A percentile compares a stretch with the other conserved stretches of the same genome.
Conservation (phyloP, 441 rosid genomes). For the Sinapis alba region DNA sequence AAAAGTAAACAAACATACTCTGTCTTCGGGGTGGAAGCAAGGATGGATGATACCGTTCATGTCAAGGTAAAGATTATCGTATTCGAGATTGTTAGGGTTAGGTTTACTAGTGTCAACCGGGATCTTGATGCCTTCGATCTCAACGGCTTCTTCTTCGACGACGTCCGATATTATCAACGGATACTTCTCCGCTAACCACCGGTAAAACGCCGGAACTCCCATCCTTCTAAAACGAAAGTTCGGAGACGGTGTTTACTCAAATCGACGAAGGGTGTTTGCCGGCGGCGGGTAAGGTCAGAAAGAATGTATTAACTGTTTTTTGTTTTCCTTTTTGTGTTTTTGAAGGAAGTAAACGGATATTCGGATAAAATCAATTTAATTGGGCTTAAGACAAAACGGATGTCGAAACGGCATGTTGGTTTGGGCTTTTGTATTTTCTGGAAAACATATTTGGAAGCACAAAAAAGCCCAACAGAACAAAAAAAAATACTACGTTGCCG, state of each 20-base stretch:
- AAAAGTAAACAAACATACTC: constrained; percentile 47
- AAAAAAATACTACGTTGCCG: constrained; percentile 59
- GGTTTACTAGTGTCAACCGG: constrained; percentile 83
- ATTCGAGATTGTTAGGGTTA: constrained; percentile 78
- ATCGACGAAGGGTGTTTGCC: constrained; percentile 33
- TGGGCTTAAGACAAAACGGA: not conserved
- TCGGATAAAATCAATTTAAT: not conserved
- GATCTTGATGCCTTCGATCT: constrained; percentile 67
- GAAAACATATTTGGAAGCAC: not conserved
- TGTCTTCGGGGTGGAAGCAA: constrained; percentile 93
- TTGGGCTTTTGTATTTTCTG: constrained; percentile 11
- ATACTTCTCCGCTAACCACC: constrained; percentile 91
- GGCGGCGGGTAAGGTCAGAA: constrained; percentile 42
- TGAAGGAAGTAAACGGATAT: constrained; percentile 4
- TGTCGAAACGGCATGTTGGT: not conserved
- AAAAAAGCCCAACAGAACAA: not conserved
- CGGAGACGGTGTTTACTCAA: not conserved
- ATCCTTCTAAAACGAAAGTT: constrained; percentile 34
- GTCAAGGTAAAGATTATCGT: constrained; percentile 87
- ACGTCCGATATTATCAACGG: constrained; percentile 73
- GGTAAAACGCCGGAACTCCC: constrained; percentile 91
- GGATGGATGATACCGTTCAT: constrained; percentile 96
- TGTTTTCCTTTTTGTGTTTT: not conserved
- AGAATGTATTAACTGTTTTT: not conserved
- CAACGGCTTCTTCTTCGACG: constrained; percentile 76